Evolutionary conservation across 768 basidiomycete species (phyloP), one percentile per base, ranked within the genome.

Genomic region (Phanerodontia chrysosporium): DNA sequence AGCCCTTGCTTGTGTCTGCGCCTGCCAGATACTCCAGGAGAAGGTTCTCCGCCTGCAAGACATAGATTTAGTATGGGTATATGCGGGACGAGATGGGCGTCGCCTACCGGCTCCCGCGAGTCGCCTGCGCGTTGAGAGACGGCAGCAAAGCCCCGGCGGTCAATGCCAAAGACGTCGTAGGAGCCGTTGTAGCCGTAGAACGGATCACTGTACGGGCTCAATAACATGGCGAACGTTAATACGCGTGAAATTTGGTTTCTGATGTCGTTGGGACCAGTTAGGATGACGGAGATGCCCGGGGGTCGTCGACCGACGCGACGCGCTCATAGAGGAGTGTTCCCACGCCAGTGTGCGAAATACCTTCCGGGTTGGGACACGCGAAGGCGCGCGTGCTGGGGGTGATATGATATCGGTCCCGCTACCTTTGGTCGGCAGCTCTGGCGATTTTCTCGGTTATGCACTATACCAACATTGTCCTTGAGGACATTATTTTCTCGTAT

Each of bases 1-100:
- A 24, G 35, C 52, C 52, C 8, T 39, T 53, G 52, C 52, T 53
- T 25, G 52, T 53, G 52, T 53, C 52, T 42, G 25, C 52, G 4
- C 36, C 27, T 7, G 36, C 52, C n/a, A 53, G 22, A 27, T 35
- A 42, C 2, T 53, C 52, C 3, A 42, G 16, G 24, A 53, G 42
- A 1, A 53, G 3, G 16, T 42, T 53, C 13, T 53, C 22, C 8
- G 52, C 52, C 32, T 53, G 24, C 10, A 12, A 52, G 12, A 35
- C 35, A 35, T 24, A 13, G 8, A 24, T 39, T 6, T 2, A 25
- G 1, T 10, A 36, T 6, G 22, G 16, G 25, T 8, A 53, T 27
- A 53, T 42, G 13, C 22, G 30, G 6, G 28, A 35, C 13, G n/a
- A 52, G 52, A 13, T 29, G 8, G 3, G 32, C 32, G 9, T 24